Percentiles rank a stretch among this genome's conserved stretches.
Conservation (phyloP, 345 rosid genomes). For the Populus nigra region DNA sequence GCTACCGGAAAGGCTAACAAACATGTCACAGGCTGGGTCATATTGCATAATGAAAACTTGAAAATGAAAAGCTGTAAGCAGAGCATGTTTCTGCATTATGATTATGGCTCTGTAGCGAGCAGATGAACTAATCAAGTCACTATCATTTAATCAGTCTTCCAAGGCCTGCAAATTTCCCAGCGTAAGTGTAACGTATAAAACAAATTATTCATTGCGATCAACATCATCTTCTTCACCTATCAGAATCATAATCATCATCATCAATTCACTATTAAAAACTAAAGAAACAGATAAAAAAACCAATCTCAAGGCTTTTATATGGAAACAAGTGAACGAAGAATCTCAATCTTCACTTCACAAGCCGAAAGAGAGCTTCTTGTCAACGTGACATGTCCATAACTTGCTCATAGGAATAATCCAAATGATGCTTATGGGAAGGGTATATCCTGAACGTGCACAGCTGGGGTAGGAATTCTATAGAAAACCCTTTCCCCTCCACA, state of each 20-base stretch:
- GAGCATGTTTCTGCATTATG: not conserved
- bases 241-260: not conserved
- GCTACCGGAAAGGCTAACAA: not conserved
- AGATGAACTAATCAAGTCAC: not conserved
- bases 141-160: not conserved
- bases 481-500: not conserved
- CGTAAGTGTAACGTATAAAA: not conserved
- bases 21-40: not conserved
- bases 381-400: not conserved
- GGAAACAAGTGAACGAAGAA: not conserved
- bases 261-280: no score
- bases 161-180: not conserved
- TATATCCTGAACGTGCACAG: slow-evolving; percentile 12
- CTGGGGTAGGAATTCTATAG: not conserved
- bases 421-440: not conserved
- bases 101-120: not conserved
- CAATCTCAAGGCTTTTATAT: no score
- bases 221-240: not conserved
- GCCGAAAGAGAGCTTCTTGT: not conserved
- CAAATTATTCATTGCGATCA: not conserved
- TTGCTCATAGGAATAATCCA: not conserved
- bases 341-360: not conserved
- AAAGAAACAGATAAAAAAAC: not conserved
- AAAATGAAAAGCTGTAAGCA: not conserved
- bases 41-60: not conserved